Conservation (phyloP, 2,329 filamentous ascomycete species). For the Ceratocystis papillata region DNA sequence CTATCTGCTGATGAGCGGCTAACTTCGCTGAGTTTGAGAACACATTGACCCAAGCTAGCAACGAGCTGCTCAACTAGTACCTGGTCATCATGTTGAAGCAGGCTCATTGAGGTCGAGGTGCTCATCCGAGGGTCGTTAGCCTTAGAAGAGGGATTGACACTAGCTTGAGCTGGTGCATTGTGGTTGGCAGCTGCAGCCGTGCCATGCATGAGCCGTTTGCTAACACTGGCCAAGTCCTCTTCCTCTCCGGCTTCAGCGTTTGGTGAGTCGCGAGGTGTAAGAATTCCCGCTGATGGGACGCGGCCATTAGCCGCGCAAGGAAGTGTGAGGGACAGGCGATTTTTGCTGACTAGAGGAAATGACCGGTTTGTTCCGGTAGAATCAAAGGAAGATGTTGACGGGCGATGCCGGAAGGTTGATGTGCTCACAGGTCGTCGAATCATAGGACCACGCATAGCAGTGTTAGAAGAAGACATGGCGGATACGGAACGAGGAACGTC, state of each 20-base stretch:
- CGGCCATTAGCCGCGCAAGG: slow-evolving; percentile 12
- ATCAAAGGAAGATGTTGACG: slow-evolving; percentile 47
- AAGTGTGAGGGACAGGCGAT: slow-evolving; percentile 32
- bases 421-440: slow-evolving; percentile 37
- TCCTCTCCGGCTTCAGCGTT: slow-evolving; percentile 41
- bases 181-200: slow-evolving; percentile 9
- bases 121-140: slow-evolving; percentile 29
- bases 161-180: background rate
- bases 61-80: slow-evolving; percentile 50
- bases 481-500: slow-evolving; percentile 20
- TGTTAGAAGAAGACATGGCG: slow-evolving; percentile 22
- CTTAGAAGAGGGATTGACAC: slow-evolving; percentile 37
- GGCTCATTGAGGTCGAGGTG: slow-evolving; percentile 35
- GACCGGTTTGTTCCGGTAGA: slow-evolving; percentile 50
- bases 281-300: slow-evolving; percentile 33
- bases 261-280: slow-evolving; percentile 41
- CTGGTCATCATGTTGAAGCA: slow-evolving; percentile 46
- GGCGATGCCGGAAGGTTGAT: slow-evolving; percentile 37
- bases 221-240: slow-evolving; percentile 32
- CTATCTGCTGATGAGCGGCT: slow-evolving; percentile 47
- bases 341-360: slow-evolving; percentile 46
- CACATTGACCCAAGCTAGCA: slow-evolving; percentile 49
- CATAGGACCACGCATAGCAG: slow-evolving; percentile 26
- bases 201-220: slow-evolving; percentile 14
- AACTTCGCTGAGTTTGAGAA: slow-evolving; percentile 47